These are phyloP conservation scores for Trypanosoma melophagium DNA, from an alignment of 208 protist species.

Conservation along the genomic window DNA sequence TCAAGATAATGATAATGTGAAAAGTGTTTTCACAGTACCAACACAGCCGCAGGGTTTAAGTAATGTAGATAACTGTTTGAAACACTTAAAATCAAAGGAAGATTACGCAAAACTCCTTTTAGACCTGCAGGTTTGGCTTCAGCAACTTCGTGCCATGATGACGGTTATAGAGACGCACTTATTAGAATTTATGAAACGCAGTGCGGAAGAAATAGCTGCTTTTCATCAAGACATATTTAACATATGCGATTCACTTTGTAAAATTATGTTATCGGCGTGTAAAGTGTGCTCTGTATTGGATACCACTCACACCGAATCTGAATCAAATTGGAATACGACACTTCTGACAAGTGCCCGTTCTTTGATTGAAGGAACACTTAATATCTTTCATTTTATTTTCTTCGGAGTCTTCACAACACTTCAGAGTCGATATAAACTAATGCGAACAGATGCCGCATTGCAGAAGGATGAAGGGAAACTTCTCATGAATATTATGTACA, in stretches of 20 bases:
- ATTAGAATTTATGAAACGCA: neutral
- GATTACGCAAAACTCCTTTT: neutral
- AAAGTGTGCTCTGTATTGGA: neutral
- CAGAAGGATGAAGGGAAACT: neutral
- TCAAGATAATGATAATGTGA: too few relatives aligned
- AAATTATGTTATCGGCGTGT: conserved; percentile 9
- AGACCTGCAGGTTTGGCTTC: conserved; percentile 17
- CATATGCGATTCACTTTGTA: conserved; percentile 15
- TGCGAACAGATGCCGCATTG: neutral
- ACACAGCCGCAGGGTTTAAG: too few relatives aligned
- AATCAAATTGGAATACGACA: neutral
- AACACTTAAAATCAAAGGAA: neutral
- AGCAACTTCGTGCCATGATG: conserved; percentile 5
- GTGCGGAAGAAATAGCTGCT: neutral
- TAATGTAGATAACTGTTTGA: neutral
- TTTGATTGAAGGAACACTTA: conserved; percentile 21
- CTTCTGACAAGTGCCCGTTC: neutral
- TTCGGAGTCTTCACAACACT: conserved; percentile 19
- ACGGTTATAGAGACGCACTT: conserved; percentile 5
- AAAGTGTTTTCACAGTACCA: too few relatives aligned
- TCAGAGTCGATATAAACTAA: neutral
- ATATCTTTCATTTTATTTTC: conserved; percentile 25
- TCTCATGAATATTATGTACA: neutral
- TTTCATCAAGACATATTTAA: conserved; percentile 15
- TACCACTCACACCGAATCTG: neutral